These are phyloP conservation scores for Neoarthrinium moseri DNA, from an alignment of 2,329 filamentous ascomycete genomes.

Conservation along the genomic window DNA sequence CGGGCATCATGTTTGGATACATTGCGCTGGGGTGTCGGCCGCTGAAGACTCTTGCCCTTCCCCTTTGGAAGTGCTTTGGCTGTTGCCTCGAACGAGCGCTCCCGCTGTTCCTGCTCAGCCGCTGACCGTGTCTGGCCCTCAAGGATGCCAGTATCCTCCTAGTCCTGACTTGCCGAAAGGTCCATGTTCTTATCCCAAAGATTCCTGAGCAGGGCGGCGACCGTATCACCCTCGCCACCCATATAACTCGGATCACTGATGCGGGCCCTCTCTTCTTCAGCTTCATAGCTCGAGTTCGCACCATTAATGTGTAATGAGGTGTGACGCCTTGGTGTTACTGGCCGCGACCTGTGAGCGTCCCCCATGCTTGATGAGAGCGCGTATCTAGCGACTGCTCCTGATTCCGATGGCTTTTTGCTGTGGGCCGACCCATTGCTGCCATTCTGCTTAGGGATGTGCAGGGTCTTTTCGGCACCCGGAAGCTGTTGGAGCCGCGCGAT, in stretches of 20 bases:
- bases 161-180: slow-evolving; percentile 54
- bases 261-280: slow-evolving; percentile 40
- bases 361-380: slow-evolving; percentile 39
- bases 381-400: slow-evolving; percentile 25
- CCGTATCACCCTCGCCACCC: slow-evolving; percentile 49
- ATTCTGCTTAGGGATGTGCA: slow-evolving; percentile 41
- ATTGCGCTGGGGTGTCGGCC: not conserved
- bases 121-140: not conserved
- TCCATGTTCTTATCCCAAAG: slow-evolving; percentile 63
- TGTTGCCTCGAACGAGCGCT: too few species aligned
- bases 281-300: slow-evolving; percentile 43
- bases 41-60: too few species aligned
- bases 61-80: too few species aligned
- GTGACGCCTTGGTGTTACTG: slow-evolving; percentile 31
- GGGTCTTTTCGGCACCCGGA: slow-evolving; percentile 49
- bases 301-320: slow-evolving; percentile 37
- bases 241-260: slow-evolving; percentile 51
- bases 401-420: slow-evolving; percentile 23
- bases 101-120: not conserved
- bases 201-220: slow-evolving; percentile 51
- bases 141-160: slow-evolving; percentile 17
- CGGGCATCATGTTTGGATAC: not conserved
- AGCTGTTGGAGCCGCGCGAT: slow-evolving; percentile 53
- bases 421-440: slow-evolving; percentile 33
- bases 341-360: slow-evolving; percentile 26